Base-by-base conservation (phyloP, 257 asterid species). In the Asclepias syriaca region DNA sequence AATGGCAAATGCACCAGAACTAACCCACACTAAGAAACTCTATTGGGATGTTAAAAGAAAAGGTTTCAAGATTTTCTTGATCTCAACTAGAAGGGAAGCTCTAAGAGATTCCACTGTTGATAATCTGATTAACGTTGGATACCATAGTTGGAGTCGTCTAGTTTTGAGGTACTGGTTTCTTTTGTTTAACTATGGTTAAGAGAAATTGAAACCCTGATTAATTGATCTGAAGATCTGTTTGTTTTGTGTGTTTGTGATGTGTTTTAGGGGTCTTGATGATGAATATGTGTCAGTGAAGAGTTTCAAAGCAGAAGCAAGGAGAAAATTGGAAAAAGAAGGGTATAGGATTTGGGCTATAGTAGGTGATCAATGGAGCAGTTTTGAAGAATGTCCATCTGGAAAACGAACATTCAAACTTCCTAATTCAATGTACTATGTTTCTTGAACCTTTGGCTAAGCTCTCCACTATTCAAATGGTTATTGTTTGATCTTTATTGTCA, bases 311-410 rank as follows among this genome's bases (percentile, higher is more conserved):
- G 85, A 76, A 40, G 85, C 85, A 61, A 80, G 88, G 76, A 82
- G 80, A 77, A 80, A 34, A 57, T 57, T 86, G 75, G 88, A 72
- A 3, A 66, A 80, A 14, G 84, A 75, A 13, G 90, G 90, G 60
- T 80, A 84, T 70, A 64, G 74, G 15, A 80, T 84, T 39, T 79
- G 82, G 79, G 91, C 84, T 6, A 81, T 76, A 49, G 8, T 86
- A 10, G 90, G 88, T 65, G 88, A 82, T 69, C 88, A 82, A 46
- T 86, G 88, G 88, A 84, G 88, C 78, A 84, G 87, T 49, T 82
- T 84, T 53, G 78, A 79, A 51, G 86, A 88, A 72, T 59, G 34
- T 58, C 90, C 86, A 6, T 72, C 21, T 24, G 84, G 85, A 55
- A 77, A 78, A 72, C 77, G 87, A 73, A 77, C 84, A 68, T 84